Evolutionary conservation across 371 early-diverging fungal species (phyloP), one percentile per base, ranked within the genome.

Genomic region (Synchytrium microbalum): DNA sequence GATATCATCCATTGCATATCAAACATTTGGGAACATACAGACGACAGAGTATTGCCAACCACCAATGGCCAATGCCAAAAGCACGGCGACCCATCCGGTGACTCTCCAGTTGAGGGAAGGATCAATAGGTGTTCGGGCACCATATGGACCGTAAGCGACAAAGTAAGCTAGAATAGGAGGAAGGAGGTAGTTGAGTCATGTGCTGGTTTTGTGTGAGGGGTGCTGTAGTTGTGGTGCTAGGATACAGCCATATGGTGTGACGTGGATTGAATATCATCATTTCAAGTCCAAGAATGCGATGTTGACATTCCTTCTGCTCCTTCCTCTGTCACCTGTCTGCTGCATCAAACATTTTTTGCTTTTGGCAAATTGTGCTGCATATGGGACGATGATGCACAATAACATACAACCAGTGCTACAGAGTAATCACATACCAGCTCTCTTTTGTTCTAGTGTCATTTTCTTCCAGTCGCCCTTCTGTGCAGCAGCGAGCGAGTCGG

Each of bases 381-480:
- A n/a, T n/a, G n/a, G n/a, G n/a, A n/a, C n/a, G n/a, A n/a, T n/a
- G n/a, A n/a, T n/a, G n/a, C n/a, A n/a, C n/a, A n/a, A n/a, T n/a
- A n/a, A n/a, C n/a, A n/a, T n/a, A n/a, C n/a, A n/a, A n/a, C n/a
- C n/a, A n/a, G n/a, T n/a, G n/a, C n/a, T n/a, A n/a, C n/a, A n/a
- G n/a, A n/a, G n/a, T n/a, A 51, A 51, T 51, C 56, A 26, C 24
- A 26, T 56, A 95, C 96, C 86, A 71, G 97, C 92, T 76, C 90
- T 87, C 90, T 96, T 96, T 77, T 96, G 88, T 57, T 95, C 95
- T 63, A 87, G 66, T 57, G 94, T 79, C 68, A 96, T 78, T 65
- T 82, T 76, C 80, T 88, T 90, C 97, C 97, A 96, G 80, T 96
- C 95, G 58, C 84, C 91, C 83, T 91, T 91, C 82, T 94, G 92